phyloP scores from a whole-genome alignment of 805 yeast genomes.

The Clavispora fructus region DNA sequence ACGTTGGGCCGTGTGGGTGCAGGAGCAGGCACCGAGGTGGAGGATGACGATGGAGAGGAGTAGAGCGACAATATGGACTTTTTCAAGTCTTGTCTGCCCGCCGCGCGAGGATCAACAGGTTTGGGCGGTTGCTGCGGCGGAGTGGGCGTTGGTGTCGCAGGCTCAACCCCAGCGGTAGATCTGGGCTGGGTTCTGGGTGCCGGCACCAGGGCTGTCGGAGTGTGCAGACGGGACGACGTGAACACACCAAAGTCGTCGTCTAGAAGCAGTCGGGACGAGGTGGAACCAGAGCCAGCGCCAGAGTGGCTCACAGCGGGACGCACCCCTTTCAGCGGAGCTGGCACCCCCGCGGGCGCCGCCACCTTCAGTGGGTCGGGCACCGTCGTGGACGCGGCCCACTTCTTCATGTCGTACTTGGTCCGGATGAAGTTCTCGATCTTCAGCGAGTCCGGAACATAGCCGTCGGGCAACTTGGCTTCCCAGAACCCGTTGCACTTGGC shows the following conservation, averaged over 20 bases:
- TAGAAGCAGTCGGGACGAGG: constrained; percentile 9
- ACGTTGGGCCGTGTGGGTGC: not conserved
- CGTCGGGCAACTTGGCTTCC: constrained; percentile 72
- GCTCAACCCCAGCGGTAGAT: not conserved
- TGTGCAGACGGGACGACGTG: constrained; percentile 23
- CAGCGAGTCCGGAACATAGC: constrained; percentile 72
- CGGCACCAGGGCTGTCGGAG: constrained; percentile 7
- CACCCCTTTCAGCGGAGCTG: not conserved
- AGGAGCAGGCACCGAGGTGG: constrained; percentile 20
- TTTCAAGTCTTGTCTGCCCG: constrained; percentile 55
- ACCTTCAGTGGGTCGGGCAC: constrained; percentile 54
- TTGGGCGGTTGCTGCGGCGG: constrained; percentile 9
- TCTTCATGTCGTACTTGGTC: constrained; percentile 85
- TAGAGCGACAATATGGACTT: constrained; percentile 88
- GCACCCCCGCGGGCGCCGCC: constrained; percentile 1
- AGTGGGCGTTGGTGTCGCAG: constrained; percentile 9
- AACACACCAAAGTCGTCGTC: constrained; percentile 42
- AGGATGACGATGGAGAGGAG: constrained; percentile 53
- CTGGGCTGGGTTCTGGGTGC: not conserved
- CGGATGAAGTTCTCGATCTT: constrained; percentile 86
- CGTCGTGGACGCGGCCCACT: constrained; percentile 64
- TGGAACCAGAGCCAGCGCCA: too few species aligned
- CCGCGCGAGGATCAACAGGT: not conserved
- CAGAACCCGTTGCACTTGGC: constrained; percentile 71
- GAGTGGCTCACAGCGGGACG: too few species aligned